Conservation (phyloP, 768 basidiomycete species). For the Mrakia hoshinonis region DNA sequence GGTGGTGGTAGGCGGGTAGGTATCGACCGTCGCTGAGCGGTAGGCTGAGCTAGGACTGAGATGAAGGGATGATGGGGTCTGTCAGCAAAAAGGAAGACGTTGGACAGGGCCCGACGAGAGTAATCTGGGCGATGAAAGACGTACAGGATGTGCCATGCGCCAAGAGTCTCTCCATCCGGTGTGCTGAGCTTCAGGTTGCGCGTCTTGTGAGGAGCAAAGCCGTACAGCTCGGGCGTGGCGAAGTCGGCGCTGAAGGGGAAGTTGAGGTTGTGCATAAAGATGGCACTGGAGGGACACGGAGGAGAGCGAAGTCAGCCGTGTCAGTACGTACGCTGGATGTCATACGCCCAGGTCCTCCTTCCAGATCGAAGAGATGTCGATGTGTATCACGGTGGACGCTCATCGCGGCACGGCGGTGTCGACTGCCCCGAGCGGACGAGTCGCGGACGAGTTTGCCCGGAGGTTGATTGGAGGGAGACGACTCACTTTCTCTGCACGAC, state of each 20-base stretch:
- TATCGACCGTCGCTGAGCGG: neutral
- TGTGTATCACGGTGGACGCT: neutral
- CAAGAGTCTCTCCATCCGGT: conserved; percentile 66
- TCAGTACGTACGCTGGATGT: neutral
- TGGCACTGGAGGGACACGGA: conserved; percentile 41
- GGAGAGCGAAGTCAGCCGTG: neutral
- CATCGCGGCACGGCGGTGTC: too few species aligned
- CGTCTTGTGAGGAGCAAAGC: conserved; percentile 52
- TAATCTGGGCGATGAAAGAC: neutral
- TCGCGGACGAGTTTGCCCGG: too few species aligned
- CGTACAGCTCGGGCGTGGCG: conserved; percentile 63
- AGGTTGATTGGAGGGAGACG: neutral
- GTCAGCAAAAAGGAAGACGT: neutral
- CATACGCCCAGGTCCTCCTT: neutral
- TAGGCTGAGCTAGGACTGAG: conserved; percentile 16
- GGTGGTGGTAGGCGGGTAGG: conserved; percentile 20
- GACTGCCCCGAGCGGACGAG: too few species aligned
- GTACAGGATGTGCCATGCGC: conserved; percentile 39
- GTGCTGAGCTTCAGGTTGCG: conserved; percentile 60
- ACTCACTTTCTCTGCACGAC: conserved; percentile 63
- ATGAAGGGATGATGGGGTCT: neutral
- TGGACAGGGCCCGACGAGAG: too few species aligned
- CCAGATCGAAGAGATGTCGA: neutral
- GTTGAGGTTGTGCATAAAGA: conserved; percentile 61
- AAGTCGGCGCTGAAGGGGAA: conserved; percentile 59